Evolutionary conservation across 169 alveolate species (phyloP).

Genomic region (Plasmodium chabaudi): DNA sequence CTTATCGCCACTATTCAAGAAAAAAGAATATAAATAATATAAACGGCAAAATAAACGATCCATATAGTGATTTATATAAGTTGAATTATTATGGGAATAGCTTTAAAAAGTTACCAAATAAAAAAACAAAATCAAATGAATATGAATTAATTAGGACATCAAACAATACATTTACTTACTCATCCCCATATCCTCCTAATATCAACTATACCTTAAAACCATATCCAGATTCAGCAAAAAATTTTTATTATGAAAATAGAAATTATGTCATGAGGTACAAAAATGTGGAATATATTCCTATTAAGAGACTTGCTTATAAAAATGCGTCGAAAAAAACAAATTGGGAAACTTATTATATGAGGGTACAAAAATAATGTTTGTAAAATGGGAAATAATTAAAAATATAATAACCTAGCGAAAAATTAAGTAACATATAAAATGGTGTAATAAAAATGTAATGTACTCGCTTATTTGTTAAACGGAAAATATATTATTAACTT

Average conservation of each 20-base stretch:
- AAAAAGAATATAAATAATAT: slow-evolving; percentile 64
- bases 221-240: slow-evolving; percentile 81
- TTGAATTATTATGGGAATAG: slow-evolving; percentile 50
- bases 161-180: slow-evolving; percentile 71
- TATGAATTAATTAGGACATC: slow-evolving; percentile 78
- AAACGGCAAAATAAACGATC: slow-evolving; percentile 56
- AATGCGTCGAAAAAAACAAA: slow-evolving; percentile 47
- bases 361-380: slow-evolving; percentile 20
- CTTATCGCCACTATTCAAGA: slow-evolving; percentile 69
- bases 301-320: slow-evolving; percentile 76
- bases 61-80: slow-evolving; percentile 71
- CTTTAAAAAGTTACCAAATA: slow-evolving; percentile 78
- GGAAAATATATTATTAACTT: no score
- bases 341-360: slow-evolving; percentile 63
- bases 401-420: no score
- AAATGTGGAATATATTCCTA: slow-evolving; percentile 82
- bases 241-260: slow-evolving; percentile 77
- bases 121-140: slow-evolving; percentile 80
- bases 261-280: slow-evolving; percentile 81
- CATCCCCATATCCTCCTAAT: slow-evolving; percentile 86
- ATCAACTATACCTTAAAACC: slow-evolving; percentile 84
- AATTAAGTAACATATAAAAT: no score
- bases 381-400: no score
- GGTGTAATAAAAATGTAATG: no score
- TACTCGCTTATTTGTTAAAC: no score